Evolutionary conservation across 2,329 filamentous ascomycete genomes (phyloP).

Genomic region (Leptosphaerulina australis): DNA sequence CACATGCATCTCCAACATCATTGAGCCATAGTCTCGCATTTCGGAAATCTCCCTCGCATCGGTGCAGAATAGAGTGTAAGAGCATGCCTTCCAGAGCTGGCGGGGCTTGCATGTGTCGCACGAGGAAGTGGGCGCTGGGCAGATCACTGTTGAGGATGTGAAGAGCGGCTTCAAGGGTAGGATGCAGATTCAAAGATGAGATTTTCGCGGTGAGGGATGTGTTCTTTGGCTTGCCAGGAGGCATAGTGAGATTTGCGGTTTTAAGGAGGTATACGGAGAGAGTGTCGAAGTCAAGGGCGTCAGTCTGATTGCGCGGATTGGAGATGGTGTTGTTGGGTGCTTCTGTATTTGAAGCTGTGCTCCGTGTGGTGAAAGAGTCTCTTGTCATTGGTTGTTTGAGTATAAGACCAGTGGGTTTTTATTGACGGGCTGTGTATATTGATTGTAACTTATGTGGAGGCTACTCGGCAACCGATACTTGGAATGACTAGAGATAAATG

Average conservation of each 20-base stretch:
- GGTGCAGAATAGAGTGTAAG: conserved; percentile 58
- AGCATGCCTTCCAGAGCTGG: conserved; percentile 60
- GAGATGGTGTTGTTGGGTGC: background rate
- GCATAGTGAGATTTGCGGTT: conserved; percentile 15
- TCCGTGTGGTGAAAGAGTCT: too few species aligned
- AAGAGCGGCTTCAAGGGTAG: conserved; percentile 57
- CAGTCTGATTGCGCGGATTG: background rate
- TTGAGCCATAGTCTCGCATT: conserved; percentile 58
- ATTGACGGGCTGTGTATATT: too few species aligned
- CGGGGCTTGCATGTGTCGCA: conserved; percentile 58
- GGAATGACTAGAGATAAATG: too few species aligned
- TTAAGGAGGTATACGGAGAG: conserved; percentile 23
- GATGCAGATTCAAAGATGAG: conserved; percentile 50
- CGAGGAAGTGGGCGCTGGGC: conserved; percentile 58
- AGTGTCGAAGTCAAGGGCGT: conserved; percentile 1
- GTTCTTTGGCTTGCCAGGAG: conserved; percentile 23
- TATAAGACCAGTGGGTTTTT: too few species aligned
- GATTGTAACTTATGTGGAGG: too few species aligned
- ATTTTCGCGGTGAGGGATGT: conserved; percentile 27
- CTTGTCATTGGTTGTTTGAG: too few species aligned
- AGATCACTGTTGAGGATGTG: conserved; percentile 61
- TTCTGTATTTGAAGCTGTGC: background rate
- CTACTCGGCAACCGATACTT: too few species aligned
- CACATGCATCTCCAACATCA: conserved; percentile 50
- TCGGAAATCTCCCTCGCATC: conserved; percentile 58